These are phyloP conservation scores for Mytilinidion resinicola DNA, from an alignment of 495 filamentous ascomycete species.

Conservation along the genomic window DNA sequence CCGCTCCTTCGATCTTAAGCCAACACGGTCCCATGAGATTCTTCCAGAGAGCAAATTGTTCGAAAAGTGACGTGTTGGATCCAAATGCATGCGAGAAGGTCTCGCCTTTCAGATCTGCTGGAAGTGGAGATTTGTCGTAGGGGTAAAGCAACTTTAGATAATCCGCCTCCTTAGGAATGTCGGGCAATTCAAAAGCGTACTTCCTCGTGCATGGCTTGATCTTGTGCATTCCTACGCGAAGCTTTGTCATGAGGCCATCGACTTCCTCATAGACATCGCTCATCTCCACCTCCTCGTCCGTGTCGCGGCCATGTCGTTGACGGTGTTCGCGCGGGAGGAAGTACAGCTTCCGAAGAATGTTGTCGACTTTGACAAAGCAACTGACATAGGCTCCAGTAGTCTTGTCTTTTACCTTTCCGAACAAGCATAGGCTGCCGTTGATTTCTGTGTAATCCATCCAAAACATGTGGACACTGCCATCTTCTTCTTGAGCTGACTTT, in stretches of 20 bases:
- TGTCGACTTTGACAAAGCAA: slow-evolving; percentile 95
- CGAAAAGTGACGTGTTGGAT: slow-evolving; percentile 86
- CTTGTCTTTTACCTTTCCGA: slow-evolving; percentile 94
- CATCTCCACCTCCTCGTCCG: slow-evolving; percentile 79
- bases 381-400: slow-evolving; percentile 70
- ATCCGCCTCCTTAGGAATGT: slow-evolving; percentile 78
- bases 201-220: slow-evolving; percentile 85
- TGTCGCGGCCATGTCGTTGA: slow-evolving; percentile 57
- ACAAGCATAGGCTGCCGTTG: slow-evolving; percentile 85
- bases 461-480: slow-evolving; percentile 89
- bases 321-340: slow-evolving; percentile 79
- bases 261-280: slow-evolving; percentile 86
- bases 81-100: slow-evolving; percentile 96
- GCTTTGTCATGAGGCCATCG: slow-evolving; percentile 71
- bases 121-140: slow-evolving; percentile 67
- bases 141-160: slow-evolving; percentile 93
- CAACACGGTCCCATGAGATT: slow-evolving; percentile 98
- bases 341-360: slow-evolving; percentile 84
- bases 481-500: slow-evolving; percentile 76
- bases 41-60: slow-evolving; percentile 97
- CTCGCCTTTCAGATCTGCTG: slow-evolving; percentile 67
- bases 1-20: slow-evolving; percentile 77
- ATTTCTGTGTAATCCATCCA: slow-evolving; percentile 96
- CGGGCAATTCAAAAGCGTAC: slow-evolving; percentile 90
- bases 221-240: slow-evolving; percentile 81